These are phyloP conservation scores for Clitoria ternatea DNA, from an alignment of 306 rosid genomes.

Conservation along the genomic window DNA sequence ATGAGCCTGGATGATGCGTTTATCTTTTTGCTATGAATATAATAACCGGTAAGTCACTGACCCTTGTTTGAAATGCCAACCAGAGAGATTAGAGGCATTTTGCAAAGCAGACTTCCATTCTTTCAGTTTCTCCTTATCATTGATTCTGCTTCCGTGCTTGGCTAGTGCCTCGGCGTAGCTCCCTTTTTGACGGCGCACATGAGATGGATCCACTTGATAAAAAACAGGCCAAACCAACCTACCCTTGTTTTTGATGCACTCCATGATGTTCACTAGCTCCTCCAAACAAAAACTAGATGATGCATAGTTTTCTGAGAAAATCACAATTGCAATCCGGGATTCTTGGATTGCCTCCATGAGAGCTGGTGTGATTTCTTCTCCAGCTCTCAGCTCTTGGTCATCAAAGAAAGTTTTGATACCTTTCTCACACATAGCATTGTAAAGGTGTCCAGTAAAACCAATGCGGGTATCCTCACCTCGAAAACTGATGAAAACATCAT, in stretches of 20 bases:
- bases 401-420: background rate
- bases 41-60: too few relatives aligned
- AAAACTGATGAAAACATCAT: background rate
- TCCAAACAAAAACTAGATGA: background rate
- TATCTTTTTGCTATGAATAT: too few relatives aligned
- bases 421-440: background rate
- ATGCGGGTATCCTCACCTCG: background rate
- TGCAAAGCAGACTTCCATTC: background rate
- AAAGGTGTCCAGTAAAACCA: background rate
- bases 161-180: background rate
- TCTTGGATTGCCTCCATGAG: background rate
- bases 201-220: background rate
- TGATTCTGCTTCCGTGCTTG: background rate
- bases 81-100: background rate
- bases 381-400: background rate
- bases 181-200: background rate
- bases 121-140: background rate
- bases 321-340: background rate
- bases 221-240: background rate
- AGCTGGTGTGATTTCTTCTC: background rate
- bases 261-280: background rate
- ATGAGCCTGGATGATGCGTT: too few relatives aligned
- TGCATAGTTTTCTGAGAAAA: background rate
- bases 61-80: background rate
- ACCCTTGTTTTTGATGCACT: background rate